phyloP scores from a whole-genome alignment of 1,284 basidiomycete genomes.

The Leccinum fuscescens region DNA sequence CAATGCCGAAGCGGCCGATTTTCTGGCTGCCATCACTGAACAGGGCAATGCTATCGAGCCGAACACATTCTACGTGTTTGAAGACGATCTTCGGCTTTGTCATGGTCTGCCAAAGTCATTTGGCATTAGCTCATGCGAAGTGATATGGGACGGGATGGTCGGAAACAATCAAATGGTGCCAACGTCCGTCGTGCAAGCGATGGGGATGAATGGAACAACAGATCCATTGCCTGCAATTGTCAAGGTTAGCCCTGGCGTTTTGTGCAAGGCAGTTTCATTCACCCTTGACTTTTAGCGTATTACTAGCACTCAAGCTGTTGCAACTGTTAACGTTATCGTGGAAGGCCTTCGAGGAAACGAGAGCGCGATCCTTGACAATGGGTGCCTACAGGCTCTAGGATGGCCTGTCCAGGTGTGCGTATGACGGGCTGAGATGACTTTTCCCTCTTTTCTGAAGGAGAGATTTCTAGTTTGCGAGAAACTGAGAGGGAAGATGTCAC shows the following conservation, averaged over 20 bases:
- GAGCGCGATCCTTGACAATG: conserved; percentile 33
- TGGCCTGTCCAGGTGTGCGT: conserved; percentile 62
- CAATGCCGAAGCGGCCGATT: conserved; percentile 56
- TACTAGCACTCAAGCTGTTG: neutral
- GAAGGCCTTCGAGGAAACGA: conserved; percentile 39
- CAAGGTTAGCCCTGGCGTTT: conserved; percentile 3
- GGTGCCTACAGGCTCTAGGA: conserved; percentile 58
- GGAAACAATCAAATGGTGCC: conserved; percentile 12
- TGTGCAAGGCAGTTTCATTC: neutral
- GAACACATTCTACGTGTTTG: conserved; percentile 53
- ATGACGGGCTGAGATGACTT: neutral
- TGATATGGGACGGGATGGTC: conserved; percentile 50
- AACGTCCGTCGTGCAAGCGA: neutral
- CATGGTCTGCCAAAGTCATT: conserved; percentile 51
- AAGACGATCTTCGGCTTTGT: conserved; percentile 55
- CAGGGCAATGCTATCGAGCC: conserved; percentile 48
- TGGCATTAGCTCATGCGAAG: conserved; percentile 46
- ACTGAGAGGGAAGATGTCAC: conserved; percentile 76
- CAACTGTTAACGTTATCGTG: conserved; percentile 38
- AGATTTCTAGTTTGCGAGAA: conserved; percentile 52
- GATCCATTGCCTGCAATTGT: neutral
- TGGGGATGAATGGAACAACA: neutral
- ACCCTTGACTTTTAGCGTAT: conserved; percentile 8
- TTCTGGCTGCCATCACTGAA: conserved; percentile 50
- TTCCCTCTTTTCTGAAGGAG: neutral